A percentile compares a stretch with the other conserved stretches of the same genome.
Evolutionary conservation across 2,329 filamentous ascomycete genomes (phyloP).

Genomic region (Cladophialophora psammophila): DNA sequence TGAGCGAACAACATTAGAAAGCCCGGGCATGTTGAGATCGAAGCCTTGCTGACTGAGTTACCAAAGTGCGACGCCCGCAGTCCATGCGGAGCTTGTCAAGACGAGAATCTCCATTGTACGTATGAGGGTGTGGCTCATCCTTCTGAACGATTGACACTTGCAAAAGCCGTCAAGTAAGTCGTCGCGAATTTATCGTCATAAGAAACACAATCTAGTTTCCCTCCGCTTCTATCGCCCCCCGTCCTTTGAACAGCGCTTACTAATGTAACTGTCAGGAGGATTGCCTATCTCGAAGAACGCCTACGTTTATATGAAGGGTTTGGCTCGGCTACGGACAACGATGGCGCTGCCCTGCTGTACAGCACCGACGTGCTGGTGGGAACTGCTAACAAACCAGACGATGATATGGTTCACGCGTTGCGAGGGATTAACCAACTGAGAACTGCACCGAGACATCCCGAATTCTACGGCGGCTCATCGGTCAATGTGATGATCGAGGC

Average conservation of each 20-base stretch:
- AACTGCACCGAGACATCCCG: conserved; percentile 15
- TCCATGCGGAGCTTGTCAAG: conserved; percentile 18
- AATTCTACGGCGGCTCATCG: conserved; percentile 31
- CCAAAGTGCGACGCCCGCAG: conserved; percentile 13
- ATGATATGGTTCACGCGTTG: conserved; percentile 23
- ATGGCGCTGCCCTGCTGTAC: conserved; percentile 7
- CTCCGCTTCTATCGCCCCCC: too few relatives aligned
- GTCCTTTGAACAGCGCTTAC: too few relatives aligned
- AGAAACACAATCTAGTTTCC: too few relatives aligned
- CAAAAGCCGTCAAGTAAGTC: conserved; percentile 23
- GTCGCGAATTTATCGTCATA: too few relatives aligned
- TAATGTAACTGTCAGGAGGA: conserved; percentile 11
- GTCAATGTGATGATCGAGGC: conserved; percentile 24
- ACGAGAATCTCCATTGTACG: conserved; percentile 16
- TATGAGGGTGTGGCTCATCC: conserved; percentile 21
- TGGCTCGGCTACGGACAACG: conserved; percentile 3
- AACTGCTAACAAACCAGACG: conserved; percentile 13
- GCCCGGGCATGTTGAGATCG: too few relatives aligned
- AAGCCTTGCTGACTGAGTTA: background rate
- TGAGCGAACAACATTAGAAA: too few relatives aligned
- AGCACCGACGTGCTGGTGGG: conserved; percentile 9
- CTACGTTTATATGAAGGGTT: conserved; percentile 26
- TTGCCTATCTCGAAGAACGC: conserved; percentile 27
- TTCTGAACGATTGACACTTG: conserved; percentile 25
- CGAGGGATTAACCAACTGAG: conserved; percentile 26